phyloP scores from a whole-genome alignment of 1,284 basidiomycete genomes.

The Salmacisia buchloeana region DNA sequence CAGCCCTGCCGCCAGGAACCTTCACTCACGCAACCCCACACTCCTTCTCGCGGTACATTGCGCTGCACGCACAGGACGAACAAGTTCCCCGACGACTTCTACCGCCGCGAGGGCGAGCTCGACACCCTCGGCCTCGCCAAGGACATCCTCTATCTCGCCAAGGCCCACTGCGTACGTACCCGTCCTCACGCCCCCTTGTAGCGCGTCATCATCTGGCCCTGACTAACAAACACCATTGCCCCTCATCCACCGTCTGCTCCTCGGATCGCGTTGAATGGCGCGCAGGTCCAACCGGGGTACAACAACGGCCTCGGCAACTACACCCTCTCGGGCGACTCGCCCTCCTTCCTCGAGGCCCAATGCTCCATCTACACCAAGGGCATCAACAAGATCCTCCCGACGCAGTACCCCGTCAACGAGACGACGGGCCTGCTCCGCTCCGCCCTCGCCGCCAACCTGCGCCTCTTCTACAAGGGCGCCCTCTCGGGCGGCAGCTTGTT shows the following conservation, averaged over 20 bases:
- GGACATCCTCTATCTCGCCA: neutral
- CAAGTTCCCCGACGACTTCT: neutral
- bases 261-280: no score
- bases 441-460: neutral
- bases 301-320: neutral
- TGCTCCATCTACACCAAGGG: constrained; percentile 1
- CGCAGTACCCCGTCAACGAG: neutral
- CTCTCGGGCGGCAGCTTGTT: neutral
- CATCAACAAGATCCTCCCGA: neutral
- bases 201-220: no score
- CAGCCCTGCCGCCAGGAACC: no score
- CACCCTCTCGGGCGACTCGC: neutral
- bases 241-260: no score
- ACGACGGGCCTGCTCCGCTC: neutral
- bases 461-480: neutral
- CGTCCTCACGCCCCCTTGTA: no score
- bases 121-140: neutral
- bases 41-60: no score
- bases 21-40: no score
- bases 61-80: constrained; percentile 1
- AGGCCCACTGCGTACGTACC: neutral
- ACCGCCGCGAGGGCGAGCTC: constrained; percentile 5
- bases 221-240: no score
- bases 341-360: neutral
- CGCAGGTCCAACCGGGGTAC: neutral